Evolutionary conservation across 345 rosid genomes (phyloP).

Genomic region (Anastatica hierochuntica): DNA sequence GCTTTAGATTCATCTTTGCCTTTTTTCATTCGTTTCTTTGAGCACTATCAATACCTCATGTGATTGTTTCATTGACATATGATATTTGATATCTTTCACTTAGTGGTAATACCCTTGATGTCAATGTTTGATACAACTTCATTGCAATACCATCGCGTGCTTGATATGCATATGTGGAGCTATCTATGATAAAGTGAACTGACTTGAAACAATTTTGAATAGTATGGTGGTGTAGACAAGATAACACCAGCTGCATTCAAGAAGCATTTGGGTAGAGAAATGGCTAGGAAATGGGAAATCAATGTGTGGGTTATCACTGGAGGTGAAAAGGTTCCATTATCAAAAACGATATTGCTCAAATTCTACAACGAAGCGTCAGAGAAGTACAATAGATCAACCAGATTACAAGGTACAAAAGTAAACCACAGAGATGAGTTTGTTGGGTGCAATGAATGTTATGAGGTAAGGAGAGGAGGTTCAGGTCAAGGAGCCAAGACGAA

Average conservation of each 20-base stretch:
- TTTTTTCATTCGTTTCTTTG: no score
- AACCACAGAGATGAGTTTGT: slow-evolving; percentile 92
- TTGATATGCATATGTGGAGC: background rate
- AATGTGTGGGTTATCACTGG: slow-evolving; percentile 89
- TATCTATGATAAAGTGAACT: slow-evolving; percentile 7
- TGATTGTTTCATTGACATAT: no score
- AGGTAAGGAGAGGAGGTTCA: slow-evolving; percentile 86
- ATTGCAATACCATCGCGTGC: no score
- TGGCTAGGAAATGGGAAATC: slow-evolving; percentile 97
- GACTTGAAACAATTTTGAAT: slow-evolving; percentile 22
- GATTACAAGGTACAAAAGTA: slow-evolving; percentile 56
- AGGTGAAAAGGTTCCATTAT: slow-evolving; percentile 88
- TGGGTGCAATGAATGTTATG: slow-evolving; percentile 61
- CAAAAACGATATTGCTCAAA: slow-evolving; percentile 81
- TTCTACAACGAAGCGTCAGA: slow-evolving; percentile 73
- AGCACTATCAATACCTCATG: no score
- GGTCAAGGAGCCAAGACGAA: slow-evolving; percentile 84
- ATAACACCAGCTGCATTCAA: slow-evolving; percentile 95
- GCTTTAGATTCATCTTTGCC: no score
- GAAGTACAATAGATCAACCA: slow-evolving; percentile 51
- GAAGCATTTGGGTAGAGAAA: slow-evolving; percentile 99
- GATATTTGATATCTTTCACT: no score
- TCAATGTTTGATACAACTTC: no score
- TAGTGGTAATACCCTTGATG: no score
- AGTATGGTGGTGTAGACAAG: slow-evolving; percentile 51